phyloP scores from a whole-genome alignment of 305 asterid species.

The Solanum chacoense region DNA sequence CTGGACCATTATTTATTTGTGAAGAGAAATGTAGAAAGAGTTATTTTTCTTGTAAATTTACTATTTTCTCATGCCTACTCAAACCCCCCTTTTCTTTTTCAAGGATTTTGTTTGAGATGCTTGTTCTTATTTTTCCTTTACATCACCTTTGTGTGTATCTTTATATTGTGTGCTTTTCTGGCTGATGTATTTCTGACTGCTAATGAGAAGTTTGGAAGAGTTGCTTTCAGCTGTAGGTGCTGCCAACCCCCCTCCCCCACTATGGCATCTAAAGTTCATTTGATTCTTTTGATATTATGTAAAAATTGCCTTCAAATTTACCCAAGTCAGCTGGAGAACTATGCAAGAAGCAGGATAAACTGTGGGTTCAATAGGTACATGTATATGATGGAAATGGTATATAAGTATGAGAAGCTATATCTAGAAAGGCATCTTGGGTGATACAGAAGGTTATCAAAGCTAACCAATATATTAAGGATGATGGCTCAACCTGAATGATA shows the following conservation, averaged over 20 bases:
- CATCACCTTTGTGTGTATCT: conserved; percentile 7
- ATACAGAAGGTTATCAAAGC: neutral
- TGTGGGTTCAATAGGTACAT: neutral
- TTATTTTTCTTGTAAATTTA: conserved; percentile 3
- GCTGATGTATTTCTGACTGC: conserved; percentile 7
- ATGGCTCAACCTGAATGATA: neutral
- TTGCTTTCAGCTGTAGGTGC: neutral
- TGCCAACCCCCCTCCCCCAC: neutral
- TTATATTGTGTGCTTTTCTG: conserved; percentile 6
- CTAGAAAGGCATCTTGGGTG: neutral
- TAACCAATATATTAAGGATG: neutral
- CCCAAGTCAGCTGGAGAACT: neutral
- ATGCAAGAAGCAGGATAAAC: neutral
- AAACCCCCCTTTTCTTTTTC: conserved; percentile 8
- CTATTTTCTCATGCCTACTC: conserved; percentile 1
- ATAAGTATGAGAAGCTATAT: neutral
- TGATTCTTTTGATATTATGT: neutral
- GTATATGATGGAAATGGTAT: neutral
- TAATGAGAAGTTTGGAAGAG: neutral
- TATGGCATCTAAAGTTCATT: neutral
- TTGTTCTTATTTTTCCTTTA: neutral
- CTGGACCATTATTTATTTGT: neutral
- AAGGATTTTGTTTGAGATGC: conserved; percentile 5
- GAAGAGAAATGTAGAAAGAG: neutral
- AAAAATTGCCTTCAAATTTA: neutral